phyloP scores from a whole-genome alignment of 202 grass and related monocot genomes.

The Panicum hallii region DNA sequence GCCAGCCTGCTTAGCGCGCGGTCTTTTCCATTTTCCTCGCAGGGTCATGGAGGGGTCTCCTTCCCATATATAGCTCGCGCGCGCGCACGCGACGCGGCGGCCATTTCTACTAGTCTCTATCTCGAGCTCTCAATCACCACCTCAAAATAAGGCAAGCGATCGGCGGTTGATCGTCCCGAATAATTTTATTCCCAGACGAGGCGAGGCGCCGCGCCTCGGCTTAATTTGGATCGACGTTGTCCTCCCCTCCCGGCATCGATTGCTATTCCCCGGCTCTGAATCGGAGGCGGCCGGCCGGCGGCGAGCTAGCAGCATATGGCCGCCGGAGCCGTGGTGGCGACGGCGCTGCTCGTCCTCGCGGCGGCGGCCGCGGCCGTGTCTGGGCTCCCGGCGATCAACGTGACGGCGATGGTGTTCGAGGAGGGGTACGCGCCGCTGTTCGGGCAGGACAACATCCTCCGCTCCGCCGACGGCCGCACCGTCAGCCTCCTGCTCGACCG shows the following conservation, averaged over 20 bases:
- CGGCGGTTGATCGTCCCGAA: neutral
- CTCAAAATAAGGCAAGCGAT: constrained; percentile 38
- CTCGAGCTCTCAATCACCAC: neutral
- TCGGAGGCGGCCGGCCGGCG: neutral
- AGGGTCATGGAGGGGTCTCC: neutral
- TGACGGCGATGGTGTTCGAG: constrained; percentile 59
- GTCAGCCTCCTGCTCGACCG: constrained; percentile 86
- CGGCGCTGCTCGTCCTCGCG: neutral
- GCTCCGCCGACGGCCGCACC: constrained; percentile 59
- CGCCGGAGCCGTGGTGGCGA: neutral
- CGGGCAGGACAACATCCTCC: constrained; percentile 67
- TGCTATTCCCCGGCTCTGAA: neutral
- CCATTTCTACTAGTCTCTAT: constrained; percentile 6
- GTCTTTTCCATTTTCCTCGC: constrained; percentile 2
- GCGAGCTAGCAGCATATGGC: neutral
- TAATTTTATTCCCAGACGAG: neutral
- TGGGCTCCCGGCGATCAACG: constrained; percentile 51
- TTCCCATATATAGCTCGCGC: neutral
- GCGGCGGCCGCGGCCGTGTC: neutral
- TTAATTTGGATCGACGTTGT: neutral
- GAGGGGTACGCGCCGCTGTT: constrained; percentile 73
- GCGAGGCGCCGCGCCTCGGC: neutral
- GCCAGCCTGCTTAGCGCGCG: neutral
- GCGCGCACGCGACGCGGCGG: constrained; percentile 17
- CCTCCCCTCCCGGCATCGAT: neutral